Conservation (phyloP, 2,329 filamentous ascomycete genomes). For the Aspergillus calidoustus region DNA sequence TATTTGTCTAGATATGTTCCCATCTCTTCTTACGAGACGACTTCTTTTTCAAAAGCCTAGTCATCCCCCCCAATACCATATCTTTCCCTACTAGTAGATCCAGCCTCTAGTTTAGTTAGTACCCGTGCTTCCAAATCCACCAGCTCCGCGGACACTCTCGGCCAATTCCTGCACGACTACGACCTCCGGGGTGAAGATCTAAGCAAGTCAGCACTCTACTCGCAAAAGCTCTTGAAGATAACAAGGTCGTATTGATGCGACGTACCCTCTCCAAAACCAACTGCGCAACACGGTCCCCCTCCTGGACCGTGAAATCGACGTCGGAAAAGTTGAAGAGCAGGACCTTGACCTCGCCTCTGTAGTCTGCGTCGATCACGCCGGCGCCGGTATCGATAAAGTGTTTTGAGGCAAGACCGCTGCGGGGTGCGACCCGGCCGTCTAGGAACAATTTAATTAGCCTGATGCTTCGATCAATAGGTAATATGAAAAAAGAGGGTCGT, state of each 20-base stretch:
- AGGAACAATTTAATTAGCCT: background rate
- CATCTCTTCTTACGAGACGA: background rate
- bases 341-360: conserved; percentile 91
- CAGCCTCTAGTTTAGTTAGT: conserved; percentile 16
- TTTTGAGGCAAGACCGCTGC: conserved; percentile 89
- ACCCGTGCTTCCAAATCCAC: conserved; percentile 91
- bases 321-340: conserved; percentile 93
- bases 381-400: conserved; percentile 96
- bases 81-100: background rate
- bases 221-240: background rate
- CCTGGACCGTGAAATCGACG: conserved; percentile 76
- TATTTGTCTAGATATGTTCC: background rate
- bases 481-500: conserved; percentile 38
- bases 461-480: background rate
- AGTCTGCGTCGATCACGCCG: conserved; percentile 97
- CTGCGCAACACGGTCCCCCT: conserved; percentile 91
- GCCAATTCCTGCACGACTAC: conserved; percentile 86
- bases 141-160: conserved; percentile 86
- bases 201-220: conserved; percentile 2
- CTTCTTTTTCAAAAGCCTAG: background rate
- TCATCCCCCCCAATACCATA: background rate
- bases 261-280: conserved; percentile 80
- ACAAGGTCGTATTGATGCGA: background rate
- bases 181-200: conserved; percentile 91
- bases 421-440: conserved; percentile 89